Percentiles rank a stretch among this genome's conserved stretches.
Conservation (phyloP, 768 basidiomycete species). For the Grammothele lineata region DNA sequence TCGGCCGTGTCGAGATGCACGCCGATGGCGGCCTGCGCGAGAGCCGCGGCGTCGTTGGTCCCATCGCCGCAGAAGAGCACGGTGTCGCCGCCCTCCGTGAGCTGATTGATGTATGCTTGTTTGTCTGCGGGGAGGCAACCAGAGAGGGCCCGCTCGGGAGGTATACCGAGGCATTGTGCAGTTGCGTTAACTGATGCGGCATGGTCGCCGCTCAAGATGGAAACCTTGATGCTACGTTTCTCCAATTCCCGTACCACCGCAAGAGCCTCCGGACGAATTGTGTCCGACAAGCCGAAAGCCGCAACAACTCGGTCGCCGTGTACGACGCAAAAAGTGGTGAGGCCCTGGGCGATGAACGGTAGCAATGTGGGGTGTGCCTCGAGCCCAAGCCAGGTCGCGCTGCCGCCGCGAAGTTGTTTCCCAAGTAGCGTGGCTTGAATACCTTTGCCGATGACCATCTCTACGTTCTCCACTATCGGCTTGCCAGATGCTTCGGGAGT, state of each 20-base stretch:
- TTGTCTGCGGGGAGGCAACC: constrained; percentile 47
- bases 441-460: constrained; percentile 34
- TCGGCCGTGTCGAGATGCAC: constrained; percentile 33
- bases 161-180: constrained; percentile 36
- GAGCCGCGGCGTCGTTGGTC: constrained; percentile 47
- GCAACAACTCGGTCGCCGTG: constrained; percentile 22
- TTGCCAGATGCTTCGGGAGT: not conserved
- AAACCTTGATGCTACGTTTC: constrained; percentile 33
- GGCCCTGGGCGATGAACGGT: constrained; percentile 34
- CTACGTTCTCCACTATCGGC: constrained; percentile 19
- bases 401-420: constrained; percentile 33
- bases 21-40: constrained; percentile 48
- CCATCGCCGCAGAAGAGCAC: constrained; percentile 50
- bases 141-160: constrained; percentile 32
- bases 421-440: constrained; percentile 31
- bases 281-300: constrained; percentile 40
- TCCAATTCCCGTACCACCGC: constrained; percentile 33
- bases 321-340: constrained; percentile 42
- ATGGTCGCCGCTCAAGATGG: constrained; percentile 50
- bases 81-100: constrained; percentile 23
- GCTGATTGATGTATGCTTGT: constrained; percentile 27
- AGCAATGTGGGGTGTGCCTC: constrained; percentile 27
- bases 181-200: constrained; percentile 38
- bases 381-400: constrained; percentile 29
- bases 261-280: constrained; percentile 37